phyloP scores from a whole-genome alignment of 331 rosid species.

The Ulmus americana region DNA sequence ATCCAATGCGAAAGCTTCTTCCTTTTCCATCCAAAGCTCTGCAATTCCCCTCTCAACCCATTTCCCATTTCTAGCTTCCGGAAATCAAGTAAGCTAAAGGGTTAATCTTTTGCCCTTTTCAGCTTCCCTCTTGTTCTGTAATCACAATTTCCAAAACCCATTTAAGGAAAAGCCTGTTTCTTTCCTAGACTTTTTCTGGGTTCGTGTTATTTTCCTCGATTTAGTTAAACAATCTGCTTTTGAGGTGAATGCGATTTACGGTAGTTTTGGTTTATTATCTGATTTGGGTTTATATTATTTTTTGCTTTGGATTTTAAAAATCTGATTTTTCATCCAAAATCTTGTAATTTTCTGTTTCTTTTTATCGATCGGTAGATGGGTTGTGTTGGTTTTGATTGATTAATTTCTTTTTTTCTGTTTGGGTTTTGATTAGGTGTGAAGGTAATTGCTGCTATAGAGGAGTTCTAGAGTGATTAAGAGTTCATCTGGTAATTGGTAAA shows the following conservation, averaged over 20 bases:
- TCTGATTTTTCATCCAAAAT: not conserved
- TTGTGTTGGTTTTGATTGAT: constrained; percentile 7
- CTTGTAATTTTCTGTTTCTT: not conserved
- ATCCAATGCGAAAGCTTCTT: not conserved
- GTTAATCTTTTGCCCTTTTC: not conserved
- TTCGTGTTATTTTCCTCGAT: not conserved
- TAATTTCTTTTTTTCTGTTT: not conserved
- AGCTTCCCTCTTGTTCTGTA: no score
- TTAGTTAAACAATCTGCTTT: not conserved
- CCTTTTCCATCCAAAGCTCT: not conserved
- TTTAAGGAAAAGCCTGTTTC: not conserved
- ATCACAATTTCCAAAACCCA: not conserved
- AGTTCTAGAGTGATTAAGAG: constrained; percentile 18
- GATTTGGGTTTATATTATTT: not conserved
- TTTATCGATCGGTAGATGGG: not conserved
- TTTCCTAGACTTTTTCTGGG: not conserved
- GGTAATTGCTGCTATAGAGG: constrained; percentile 20
- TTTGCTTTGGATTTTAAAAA: not conserved
- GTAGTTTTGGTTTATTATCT: not conserved
- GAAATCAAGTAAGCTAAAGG: constrained; percentile 9
- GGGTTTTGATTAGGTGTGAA: constrained; percentile 24
- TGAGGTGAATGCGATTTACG: not conserved
- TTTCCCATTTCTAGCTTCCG: constrained; percentile 3
- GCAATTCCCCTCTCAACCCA: not conserved
- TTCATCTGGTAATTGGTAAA: constrained; percentile 10